Evolutionary conservation across 495 filamentous ascomycete species (phyloP), one percentile per base, ranked within the genome.

Genomic region (Aspergillus incahuasiensis): DNA sequence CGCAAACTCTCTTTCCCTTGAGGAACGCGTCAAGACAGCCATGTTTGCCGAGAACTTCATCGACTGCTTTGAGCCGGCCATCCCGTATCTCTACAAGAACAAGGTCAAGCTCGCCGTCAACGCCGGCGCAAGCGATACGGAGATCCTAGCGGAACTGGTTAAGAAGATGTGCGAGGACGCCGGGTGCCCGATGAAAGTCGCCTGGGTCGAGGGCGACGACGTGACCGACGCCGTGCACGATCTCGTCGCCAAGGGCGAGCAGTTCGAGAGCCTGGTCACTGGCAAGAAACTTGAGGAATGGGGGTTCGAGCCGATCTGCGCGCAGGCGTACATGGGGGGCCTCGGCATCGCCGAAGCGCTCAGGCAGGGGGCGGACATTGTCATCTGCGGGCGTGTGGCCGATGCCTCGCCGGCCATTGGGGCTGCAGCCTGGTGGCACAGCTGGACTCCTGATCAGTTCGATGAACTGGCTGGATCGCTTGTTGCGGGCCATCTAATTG

Each of bases 41-140:
- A 67, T 63, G 1, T 78, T 69, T 62, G 77, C 75, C 44, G 60
- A 63, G 4, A 69, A 64, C 21, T 80, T 79, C 59, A 58, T 79
- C 40, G 69, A 77, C 54, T 56, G 64, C 18, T 58, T 80, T 11
- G 71, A 71, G 48, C 77, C 76, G 21, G 73, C 74, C 0, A 47
- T 79, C 0, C 34, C 43, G 1, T 38, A 75, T 56, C 61, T 80
- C n/a, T 65, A 71, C 0, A 57, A 62, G 35, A 48, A 72, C 38
- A 48, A 62, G 11, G 76, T 79, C 68, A 76, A 72, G 52, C 55
- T 80, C 2, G 77, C 72, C 13, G 75, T 74, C 47, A 79, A 80
- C 60, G 77, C 75, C 21, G 77, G 77, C 3, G 74, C 68, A 1
- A 58, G 60, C 2, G 75, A 78, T 52, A 72, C 73, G 0, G 25